phyloP scores from a whole-genome alignment of 108 stramenopile genomes.

The Cyclotella baltica region DNA sequence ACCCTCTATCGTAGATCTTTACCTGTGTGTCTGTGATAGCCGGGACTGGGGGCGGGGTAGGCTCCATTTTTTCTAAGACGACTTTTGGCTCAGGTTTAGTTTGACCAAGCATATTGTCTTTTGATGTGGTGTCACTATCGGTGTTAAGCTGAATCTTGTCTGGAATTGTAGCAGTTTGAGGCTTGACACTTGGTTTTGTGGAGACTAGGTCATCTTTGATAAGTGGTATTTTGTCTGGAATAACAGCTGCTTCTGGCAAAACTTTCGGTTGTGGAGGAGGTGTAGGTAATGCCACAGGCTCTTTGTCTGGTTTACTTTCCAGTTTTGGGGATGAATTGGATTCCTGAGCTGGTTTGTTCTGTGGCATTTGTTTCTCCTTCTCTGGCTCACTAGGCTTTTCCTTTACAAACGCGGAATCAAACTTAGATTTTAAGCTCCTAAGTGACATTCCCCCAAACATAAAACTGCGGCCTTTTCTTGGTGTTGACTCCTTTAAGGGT shows the following conservation, averaged over 20 bases:
- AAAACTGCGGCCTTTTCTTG: conserved; percentile 12
- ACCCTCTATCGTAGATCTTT: neutral
- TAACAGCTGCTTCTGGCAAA: neutral
- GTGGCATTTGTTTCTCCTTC: neutral
- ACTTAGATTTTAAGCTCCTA: conserved; percentile 5
- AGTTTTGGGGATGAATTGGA: neutral
- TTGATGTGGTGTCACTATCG: neutral
- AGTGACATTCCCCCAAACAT: conserved; percentile 12
- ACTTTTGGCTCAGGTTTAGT: neutral
- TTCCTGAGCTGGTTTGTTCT: neutral
- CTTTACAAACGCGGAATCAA: conserved; percentile 5
- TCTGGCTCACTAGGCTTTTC: neutral
- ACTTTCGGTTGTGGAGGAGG: neutral
- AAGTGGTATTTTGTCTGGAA: conserved; percentile 9
- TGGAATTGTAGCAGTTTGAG: neutral
- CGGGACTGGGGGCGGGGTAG: neutral
- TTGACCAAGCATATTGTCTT: neutral
- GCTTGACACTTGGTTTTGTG: neutral
- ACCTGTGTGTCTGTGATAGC: neutral
- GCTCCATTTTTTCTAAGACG: neutral
- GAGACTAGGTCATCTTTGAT: conserved; percentile 1
- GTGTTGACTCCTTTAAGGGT: neutral
- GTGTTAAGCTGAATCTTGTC: neutral
- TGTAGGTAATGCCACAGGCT: neutral
- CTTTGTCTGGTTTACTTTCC: neutral